Base-by-base conservation (phyloP, 2,329 filamentous ascomycete species). In the Aureobasidium subglaciale region DNA sequence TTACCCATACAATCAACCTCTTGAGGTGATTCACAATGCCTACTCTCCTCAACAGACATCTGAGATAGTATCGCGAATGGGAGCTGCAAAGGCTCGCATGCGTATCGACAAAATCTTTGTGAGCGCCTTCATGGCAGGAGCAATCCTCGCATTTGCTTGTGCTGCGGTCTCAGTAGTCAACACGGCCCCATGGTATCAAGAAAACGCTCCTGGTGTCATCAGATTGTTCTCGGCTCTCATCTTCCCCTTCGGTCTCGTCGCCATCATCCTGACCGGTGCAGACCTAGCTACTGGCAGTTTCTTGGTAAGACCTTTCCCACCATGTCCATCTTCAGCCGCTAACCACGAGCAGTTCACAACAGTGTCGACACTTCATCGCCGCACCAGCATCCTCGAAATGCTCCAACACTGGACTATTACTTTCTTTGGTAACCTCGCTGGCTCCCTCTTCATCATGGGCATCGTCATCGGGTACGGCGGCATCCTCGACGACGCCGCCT, bases 51-150 rank as follows among this genome's bases (percentile, higher is more conserved):
- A 60, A 24, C 60, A 82, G 66, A 75, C 78, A 32, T 74, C 75
- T 7, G 77, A 81, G 65, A 66, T 79, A 15, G 70, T 78, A 56
- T 74, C 73, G 1, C 72, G 76, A 10, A 70, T 75, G n/a, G 80
- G 78, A 5, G 69, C 70, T 24, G 70, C 70, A 53, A 82, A 81
- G 63, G 77, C 76, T 9, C 72, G 76, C 55, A 80, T 77, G 75
- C 70, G 76, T 9, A 65, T 75, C 4, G 74, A 79, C 62, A 81
- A 80, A 59, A 69, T 80, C 37, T 79, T 81, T 60, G 61, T 78
- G 42, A 78, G 75, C 58, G 67, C 74, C 4, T 71, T 80, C 37
- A 75, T 78, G 42, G 78, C 78, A 4, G 79, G 79, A 0, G 73
- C 73, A 55, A 65, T 82, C 5, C 67, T 82, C 1, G 71, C 75